Percentiles rank a stretch among this genome's conserved stretches.
phyloP scores from a whole-genome alignment of 2,329 filamentous ascomycete species.

The Clarireedia monteithiana region DNA sequence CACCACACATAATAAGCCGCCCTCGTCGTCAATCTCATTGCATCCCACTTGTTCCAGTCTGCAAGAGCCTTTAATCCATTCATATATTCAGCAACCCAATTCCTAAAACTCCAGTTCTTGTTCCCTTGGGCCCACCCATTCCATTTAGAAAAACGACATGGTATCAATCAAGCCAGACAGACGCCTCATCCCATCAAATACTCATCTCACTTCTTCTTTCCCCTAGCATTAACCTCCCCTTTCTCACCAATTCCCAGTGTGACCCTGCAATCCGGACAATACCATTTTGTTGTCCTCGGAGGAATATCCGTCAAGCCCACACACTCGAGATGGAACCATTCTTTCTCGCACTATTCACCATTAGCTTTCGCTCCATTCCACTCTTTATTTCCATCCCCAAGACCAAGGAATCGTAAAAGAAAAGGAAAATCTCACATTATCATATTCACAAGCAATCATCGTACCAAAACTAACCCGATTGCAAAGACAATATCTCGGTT shows the following conservation, averaged over 20 bases:
- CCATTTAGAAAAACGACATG: too few relatives aligned
- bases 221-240: constrained; percentile 45
- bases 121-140: too few relatives aligned
- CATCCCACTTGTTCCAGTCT: too few relatives aligned
- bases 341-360: constrained; percentile 57
- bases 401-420: constrained; percentile 7
- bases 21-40: too few relatives aligned
- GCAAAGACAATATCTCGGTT: constrained; percentile 71
- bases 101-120: too few relatives aligned
- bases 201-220: constrained; percentile 26
- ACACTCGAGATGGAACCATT: constrained; percentile 81
- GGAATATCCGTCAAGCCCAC: constrained; percentile 62
- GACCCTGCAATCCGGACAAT: constrained; percentile 68
- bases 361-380: constrained; percentile 12
- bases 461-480: constrained; percentile 72
- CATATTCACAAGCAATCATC: constrained; percentile 79
- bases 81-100: too few relatives aligned
- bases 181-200: background rate
- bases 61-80: too few relatives aligned
- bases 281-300: constrained; percentile 71
- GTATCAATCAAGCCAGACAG: too few relatives aligned
- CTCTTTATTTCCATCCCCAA: background rate
- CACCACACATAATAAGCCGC: too few relatives aligned
- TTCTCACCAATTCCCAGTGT: constrained; percentile 54
- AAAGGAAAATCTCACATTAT: constrained; percentile 48